Conservation (phyloP, 192 early-diverging fungal species). For the Entophlyctis helioformis region DNA sequence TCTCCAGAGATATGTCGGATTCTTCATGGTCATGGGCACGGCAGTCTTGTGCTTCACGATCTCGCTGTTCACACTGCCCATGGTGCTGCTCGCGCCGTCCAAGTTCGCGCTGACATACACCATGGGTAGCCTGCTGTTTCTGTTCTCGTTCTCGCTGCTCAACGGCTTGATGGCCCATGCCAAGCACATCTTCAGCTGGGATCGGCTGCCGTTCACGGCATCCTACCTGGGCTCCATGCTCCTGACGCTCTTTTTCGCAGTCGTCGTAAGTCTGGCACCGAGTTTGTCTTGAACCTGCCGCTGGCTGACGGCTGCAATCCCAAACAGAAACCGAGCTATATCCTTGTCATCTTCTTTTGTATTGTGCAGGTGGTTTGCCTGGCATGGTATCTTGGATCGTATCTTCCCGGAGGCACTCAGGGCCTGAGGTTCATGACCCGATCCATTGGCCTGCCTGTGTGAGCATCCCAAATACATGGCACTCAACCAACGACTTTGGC, state of each 20-base stretch:
- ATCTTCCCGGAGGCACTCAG: conserved; percentile 69
- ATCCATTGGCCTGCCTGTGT: too few species aligned
- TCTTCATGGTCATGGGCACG: conserved; percentile 16
- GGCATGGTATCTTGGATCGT: conserved; percentile 73
- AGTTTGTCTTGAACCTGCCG: not conserved
- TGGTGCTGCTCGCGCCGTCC: conserved; percentile 20
- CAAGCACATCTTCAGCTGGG: conserved; percentile 62
- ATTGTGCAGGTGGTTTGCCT: conserved; percentile 70
- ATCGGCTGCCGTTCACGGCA: conserved; percentile 69
- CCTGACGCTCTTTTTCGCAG: conserved; percentile 73
- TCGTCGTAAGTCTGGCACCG: conserved; percentile 45
- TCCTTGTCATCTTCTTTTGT: conserved; percentile 67
- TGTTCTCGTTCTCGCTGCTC: conserved; percentile 60
- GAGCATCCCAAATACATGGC: too few species aligned
- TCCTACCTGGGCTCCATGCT: conserved; percentile 73
- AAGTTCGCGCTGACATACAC: conserved; percentile 35
- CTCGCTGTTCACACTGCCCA: conserved; percentile 23
- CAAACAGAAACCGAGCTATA: conserved; percentile 40
- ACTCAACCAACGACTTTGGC: too few species aligned
- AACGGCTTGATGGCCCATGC: conserved; percentile 71
- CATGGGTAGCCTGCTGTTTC: conserved; percentile 20
- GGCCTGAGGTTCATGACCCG: too few species aligned
- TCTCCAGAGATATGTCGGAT: conserved; percentile 22
- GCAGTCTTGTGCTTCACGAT: conserved; percentile 32
- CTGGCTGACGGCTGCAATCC: not conserved